Evolutionary conservation across 345 rosid species (phyloP).

Genomic region (Stellera chamaejasme): DNA sequence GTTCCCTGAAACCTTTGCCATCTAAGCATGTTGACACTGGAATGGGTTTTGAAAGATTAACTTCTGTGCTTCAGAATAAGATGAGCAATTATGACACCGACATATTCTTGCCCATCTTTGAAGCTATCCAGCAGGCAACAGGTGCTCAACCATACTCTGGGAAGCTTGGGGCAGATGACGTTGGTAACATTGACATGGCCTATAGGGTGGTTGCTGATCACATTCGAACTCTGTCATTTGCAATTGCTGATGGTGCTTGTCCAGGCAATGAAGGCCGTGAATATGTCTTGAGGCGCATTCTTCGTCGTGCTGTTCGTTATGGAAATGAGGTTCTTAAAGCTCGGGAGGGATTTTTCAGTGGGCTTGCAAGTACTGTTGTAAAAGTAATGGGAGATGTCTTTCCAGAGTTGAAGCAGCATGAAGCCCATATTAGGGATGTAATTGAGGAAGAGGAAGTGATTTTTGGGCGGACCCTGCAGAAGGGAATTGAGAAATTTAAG

Average conservation of each 20-base stretch:
- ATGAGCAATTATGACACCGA: constrained; percentile 99
- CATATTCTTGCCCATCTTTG: constrained; percentile 86
- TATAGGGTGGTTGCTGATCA: constrained; percentile 98
- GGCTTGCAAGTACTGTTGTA: constrained; percentile 72
- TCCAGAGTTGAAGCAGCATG: constrained; percentile 79
- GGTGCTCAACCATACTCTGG: constrained; percentile 87
- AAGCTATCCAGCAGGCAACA: constrained; percentile 82
- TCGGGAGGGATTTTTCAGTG: constrained; percentile 81
- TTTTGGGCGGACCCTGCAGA: constrained; percentile 84
- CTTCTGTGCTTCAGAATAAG: constrained; percentile 86
- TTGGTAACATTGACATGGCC: constrained; percentile 85
- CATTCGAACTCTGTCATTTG: constrained; percentile 88
- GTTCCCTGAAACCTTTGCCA: constrained; percentile 77
- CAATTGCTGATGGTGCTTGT: constrained; percentile 96
- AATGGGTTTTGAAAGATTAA: constrained; percentile 92
- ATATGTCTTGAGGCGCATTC: constrained; percentile 91
- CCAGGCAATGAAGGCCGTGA: constrained; percentile 99
- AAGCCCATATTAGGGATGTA: constrained; percentile 55
- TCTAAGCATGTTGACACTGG: constrained; percentile 99
- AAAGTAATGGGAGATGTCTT: constrained; percentile 76
- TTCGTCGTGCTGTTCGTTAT: constrained; percentile 95
- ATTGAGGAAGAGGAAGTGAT: constrained; percentile 85
- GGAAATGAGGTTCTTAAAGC: constrained; percentile 89
- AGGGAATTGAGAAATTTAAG: constrained; percentile 95
- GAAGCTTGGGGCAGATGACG: constrained; percentile 81